These are phyloP conservation scores for Colletotrichum sp. DNA, from an alignment of 2,329 filamentous ascomycete genomes.

Conservation along the genomic window DNA sequence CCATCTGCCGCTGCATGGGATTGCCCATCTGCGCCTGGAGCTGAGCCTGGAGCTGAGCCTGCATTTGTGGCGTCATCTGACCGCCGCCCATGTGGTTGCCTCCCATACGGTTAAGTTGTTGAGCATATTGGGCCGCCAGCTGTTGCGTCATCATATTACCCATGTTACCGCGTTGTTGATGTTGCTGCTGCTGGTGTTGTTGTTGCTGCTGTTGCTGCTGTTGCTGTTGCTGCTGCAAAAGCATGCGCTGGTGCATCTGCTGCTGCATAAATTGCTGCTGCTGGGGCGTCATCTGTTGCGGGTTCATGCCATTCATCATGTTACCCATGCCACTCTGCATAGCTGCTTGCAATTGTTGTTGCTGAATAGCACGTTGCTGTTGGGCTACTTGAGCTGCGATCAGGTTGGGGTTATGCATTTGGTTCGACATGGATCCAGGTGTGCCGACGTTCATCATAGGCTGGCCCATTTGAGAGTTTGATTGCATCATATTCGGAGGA, in stretches of 20 bases:
- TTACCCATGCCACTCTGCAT: constrained; percentile 40
- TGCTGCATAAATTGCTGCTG: constrained; percentile 18
- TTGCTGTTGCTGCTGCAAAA: constrained; percentile 31
- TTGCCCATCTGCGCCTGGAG: constrained; percentile 41
- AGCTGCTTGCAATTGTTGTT: constrained; percentile 40
- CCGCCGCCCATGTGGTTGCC: constrained; percentile 31
- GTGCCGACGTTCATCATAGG: constrained; percentile 52
- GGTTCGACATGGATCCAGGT: constrained; percentile 33
- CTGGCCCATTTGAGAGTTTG: constrained; percentile 59
- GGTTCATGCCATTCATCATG: constrained; percentile 41
- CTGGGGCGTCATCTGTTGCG: constrained; percentile 27
- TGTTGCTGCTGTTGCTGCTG: constrained; percentile 41
- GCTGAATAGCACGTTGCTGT: constrained; percentile 51
- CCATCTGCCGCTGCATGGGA: constrained; percentile 41
- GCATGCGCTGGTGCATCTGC: constrained; percentile 27
- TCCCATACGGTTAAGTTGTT: constrained; percentile 48
- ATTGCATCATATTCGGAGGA: constrained; percentile 63
- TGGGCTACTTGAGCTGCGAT: constrained; percentile 52
- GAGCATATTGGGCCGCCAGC: constrained; percentile 47
- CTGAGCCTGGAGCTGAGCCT: constrained; percentile 34
- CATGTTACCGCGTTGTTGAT: constrained; percentile 33
- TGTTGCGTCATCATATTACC: constrained; percentile 48
- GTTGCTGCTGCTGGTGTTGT: constrained; percentile 37
- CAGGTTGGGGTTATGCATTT: constrained; percentile 44
- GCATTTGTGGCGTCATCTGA: constrained; percentile 42